A percentile compares a stretch with the other conserved stretches of the same genome.
Conservation (phyloP, 768 basidiomycete species). For the Coprinopsis strossmayeri region DNA sequence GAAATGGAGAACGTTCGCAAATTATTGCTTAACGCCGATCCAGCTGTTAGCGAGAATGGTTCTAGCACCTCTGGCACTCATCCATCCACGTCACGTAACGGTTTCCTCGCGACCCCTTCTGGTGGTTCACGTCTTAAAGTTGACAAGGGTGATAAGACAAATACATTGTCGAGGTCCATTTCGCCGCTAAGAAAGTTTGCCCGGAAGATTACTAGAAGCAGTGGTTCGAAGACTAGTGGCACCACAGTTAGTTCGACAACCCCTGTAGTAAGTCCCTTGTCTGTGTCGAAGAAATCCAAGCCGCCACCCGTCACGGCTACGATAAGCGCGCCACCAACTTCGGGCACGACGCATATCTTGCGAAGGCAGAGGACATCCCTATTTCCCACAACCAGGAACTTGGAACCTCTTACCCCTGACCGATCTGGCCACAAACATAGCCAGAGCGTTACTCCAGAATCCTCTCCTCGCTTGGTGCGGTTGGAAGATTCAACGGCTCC, state of each 20-base stretch:
- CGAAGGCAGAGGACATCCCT: constrained; percentile 30
- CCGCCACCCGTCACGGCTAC: constrained; percentile 38
- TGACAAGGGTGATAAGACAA: constrained; percentile 38
- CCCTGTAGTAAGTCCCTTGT: constrained; percentile 38
- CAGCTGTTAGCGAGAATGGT: constrained; percentile 55
- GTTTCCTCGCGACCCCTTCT: constrained; percentile 61
- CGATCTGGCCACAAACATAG: constrained; percentile 61
- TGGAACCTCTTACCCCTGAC: constrained; percentile 45
- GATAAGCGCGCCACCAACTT: constrained; percentile 60
- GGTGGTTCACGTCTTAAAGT: constrained; percentile 31
- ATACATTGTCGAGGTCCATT: constrained; percentile 65
- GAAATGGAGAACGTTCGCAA: constrained; percentile 75
- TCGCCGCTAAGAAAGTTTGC: constrained; percentile 80
- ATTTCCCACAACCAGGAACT: constrained; percentile 17
- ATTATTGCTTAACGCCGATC: constrained; percentile 44
- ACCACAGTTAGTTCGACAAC: background rate
- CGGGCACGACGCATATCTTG: constrained; percentile 47
- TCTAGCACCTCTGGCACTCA: constrained; percentile 57
- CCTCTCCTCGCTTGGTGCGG: constrained; percentile 44
- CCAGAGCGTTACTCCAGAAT: constrained; percentile 65
- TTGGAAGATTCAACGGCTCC: constrained; percentile 13
- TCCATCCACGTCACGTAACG: constrained; percentile 14
- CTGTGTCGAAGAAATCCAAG: constrained; percentile 37
- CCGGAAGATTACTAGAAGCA: constrained; percentile 52
- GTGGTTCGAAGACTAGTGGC: constrained; percentile 12